These are phyloP conservation scores for Flaveria floridana DNA, from an alignment of 140 eudicot species.

Conservation along the genomic window DNA sequence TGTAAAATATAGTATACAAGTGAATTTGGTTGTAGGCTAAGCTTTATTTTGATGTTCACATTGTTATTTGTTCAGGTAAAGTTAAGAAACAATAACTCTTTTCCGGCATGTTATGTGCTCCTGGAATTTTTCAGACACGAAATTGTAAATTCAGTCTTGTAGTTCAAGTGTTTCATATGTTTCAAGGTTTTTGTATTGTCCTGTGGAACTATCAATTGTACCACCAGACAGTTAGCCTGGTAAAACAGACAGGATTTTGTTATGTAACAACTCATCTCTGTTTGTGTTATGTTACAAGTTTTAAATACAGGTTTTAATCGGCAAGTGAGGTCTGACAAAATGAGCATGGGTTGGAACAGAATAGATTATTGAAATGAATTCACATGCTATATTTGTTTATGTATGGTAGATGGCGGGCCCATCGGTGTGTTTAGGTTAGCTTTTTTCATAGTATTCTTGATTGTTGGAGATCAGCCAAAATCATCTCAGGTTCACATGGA, in stretches of 20 bases:
- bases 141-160: slow-evolving; percentile 33
- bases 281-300: neutral
- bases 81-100: slow-evolving; percentile 20
- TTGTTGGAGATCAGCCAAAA: too few relatives aligned
- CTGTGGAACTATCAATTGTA: neutral
- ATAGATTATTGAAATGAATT: too few relatives aligned
- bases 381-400: too few relatives aligned
- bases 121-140: slow-evolving; percentile 26
- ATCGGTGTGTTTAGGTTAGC: too few relatives aligned
- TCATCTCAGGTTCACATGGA: neutral
- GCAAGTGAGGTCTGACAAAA: too few relatives aligned
- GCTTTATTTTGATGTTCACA: slow-evolving; percentile 16
- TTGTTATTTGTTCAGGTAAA: slow-evolving; percentile 18
- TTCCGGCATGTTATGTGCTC: slow-evolving; percentile 26
- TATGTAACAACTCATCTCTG: too few relatives aligned
- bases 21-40: slow-evolving; percentile 30
- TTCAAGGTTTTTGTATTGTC: slow-evolving; percentile 26
- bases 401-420: too few relatives aligned
- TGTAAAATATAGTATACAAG: slow-evolving; percentile 24
- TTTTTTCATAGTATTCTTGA: too few relatives aligned
- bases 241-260: neutral
- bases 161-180: slow-evolving; percentile 17
- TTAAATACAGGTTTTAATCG: neutral
- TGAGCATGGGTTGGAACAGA: too few relatives aligned
- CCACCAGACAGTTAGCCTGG: neutral